A percentile compares a stretch with the other conserved stretches of the same genome.
Evolutionary conservation across 192 early-diverging fungal species (phyloP).

Genomic region (Cladochytrium replicatum): DNA sequence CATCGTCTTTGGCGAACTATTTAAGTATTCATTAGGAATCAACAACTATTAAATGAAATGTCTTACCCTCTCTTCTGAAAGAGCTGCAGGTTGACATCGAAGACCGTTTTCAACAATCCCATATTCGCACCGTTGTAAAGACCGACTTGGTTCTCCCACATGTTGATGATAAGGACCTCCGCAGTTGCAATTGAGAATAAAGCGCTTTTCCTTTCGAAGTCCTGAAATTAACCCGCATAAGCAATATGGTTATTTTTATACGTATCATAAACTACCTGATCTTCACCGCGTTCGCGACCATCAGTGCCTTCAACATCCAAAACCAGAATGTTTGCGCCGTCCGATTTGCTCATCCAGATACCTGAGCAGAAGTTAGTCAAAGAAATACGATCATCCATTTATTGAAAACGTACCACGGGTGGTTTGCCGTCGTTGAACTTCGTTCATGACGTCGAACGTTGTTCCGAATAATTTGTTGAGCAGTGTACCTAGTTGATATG

Average conservation of each 20-base stretch:
- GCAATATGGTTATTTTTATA: background rate
- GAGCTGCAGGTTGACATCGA: constrained; percentile 97
- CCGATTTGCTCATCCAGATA: constrained; percentile 90
- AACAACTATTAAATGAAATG: constrained; percentile 5
- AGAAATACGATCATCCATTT: background rate
- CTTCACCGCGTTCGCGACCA: constrained; percentile 95
- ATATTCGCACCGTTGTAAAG: constrained; percentile 99
- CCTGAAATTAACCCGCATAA: constrained; percentile 16
- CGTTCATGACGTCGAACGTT: constrained; percentile 92
- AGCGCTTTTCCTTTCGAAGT: constrained; percentile 98
- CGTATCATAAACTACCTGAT: constrained; percentile 50
- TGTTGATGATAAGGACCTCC: constrained; percentile 93
- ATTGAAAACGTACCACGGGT: constrained; percentile 60
- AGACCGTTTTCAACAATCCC: constrained; percentile 94
- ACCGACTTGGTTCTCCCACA: constrained; percentile 95
- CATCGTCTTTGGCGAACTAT: constrained; percentile 78
- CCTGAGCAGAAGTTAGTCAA: constrained; percentile 18
- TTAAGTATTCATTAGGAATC: constrained; percentile 4
- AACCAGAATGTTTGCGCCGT: constrained; percentile 71
- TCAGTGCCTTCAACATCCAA: constrained; percentile 99
- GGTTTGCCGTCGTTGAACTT: constrained; percentile 63
- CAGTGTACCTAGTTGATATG: constrained; percentile 60
- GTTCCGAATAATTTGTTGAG: constrained; percentile 94
- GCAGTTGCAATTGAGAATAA: constrained; percentile 91
- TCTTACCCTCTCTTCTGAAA: constrained; percentile 69